Percentiles rank a stretch among this genome's conserved stretches.
Conservation (phyloP, 192 early-diverging fungal species). For the Haplosporangium gracile region DNA sequence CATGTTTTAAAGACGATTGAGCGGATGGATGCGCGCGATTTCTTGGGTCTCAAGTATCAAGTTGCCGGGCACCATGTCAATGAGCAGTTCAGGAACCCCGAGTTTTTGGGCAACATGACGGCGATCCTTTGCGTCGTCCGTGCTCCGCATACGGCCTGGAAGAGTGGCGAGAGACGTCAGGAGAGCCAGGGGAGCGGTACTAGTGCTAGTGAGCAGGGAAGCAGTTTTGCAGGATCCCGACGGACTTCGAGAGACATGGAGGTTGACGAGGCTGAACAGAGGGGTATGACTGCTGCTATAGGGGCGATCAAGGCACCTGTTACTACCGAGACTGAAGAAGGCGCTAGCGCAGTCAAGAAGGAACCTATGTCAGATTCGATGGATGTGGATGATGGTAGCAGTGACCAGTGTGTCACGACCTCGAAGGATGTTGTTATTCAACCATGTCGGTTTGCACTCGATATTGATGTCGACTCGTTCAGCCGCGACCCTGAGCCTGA, state of each 20-base stretch:
- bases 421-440: conserved; percentile 4
- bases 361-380: background rate
- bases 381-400: conserved; percentile 19
- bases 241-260: conserved; percentile 23
- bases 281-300: background rate
- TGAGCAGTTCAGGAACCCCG: conserved; percentile 47
- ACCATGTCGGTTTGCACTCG: conserved; percentile 32
- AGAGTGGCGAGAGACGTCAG: background rate
- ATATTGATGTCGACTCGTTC: conserved; percentile 41
- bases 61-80: conserved; percentile 25
- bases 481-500: conserved; percentile 36
- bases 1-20: conserved; percentile 40
- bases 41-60: conserved; percentile 23
- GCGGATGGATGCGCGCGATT: conserved; percentile 35
- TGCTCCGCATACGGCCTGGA: conserved; percentile 19
- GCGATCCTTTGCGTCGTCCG: conserved; percentile 32
- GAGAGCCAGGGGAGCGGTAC: background rate
- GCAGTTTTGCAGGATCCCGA: background rate
- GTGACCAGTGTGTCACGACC: background rate
- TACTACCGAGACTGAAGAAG: background rate
- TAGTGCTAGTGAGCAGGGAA: background rate
- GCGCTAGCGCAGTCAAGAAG: background rate
- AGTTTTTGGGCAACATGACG: conserved; percentile 40
- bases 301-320: background rate
- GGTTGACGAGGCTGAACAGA: background rate